Base-by-base conservation (phyloP, 202 grass and related monocot species). In the Carex sylvatica region DNA sequence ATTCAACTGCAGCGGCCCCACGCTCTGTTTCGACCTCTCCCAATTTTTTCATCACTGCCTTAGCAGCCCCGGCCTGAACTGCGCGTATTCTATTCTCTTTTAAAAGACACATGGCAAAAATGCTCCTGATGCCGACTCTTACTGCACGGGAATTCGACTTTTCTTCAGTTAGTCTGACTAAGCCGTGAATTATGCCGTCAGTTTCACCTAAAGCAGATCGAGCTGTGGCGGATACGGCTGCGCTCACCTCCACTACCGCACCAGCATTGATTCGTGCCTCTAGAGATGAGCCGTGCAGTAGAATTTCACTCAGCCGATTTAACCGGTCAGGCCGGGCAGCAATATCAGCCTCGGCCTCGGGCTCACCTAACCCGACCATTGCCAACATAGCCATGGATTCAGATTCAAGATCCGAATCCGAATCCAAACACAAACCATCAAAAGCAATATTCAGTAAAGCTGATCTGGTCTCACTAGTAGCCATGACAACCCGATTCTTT, bases 401-500 rank as follows among this genome's bases (percentile, higher is more conserved):
- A 0, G 87, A 83, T 72, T 83, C 24, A 11, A 85, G 79, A 68
- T 93, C 94, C 20, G 83, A 40, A 40, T 40, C 38, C 6, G 38
- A 71, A 3, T 69, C 51, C 1, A 30, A 4, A 1, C 5, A 23
- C 5, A 12, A 70, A 14, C 33, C 87, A 4, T 80, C 84, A 31
- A 99, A 95, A 3, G 91, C 89, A 68, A 88, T 88, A 9, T 92
- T 84, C 0, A 93, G 33, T 6, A 99, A 85, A n/a, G 96, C 93
- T 0, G 88, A 84, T 42, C 93, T 47, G n/a, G 93, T 99, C 91
- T 99, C 96, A 36, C 12, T 85, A 19, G 93, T 93, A 58, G 96
- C 93, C 82, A 99, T 93, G 63, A 95, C 91, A 49, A 92, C 80
- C 6, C 96, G 46, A 72, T 99, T 95, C 89, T 99, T 99, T 67